Evolutionary conservation across 2,329 filamentous ascomycete genomes (phyloP), one percentile per base, ranked within the genome.

Genomic region (Fusarium sublunatum): DNA sequence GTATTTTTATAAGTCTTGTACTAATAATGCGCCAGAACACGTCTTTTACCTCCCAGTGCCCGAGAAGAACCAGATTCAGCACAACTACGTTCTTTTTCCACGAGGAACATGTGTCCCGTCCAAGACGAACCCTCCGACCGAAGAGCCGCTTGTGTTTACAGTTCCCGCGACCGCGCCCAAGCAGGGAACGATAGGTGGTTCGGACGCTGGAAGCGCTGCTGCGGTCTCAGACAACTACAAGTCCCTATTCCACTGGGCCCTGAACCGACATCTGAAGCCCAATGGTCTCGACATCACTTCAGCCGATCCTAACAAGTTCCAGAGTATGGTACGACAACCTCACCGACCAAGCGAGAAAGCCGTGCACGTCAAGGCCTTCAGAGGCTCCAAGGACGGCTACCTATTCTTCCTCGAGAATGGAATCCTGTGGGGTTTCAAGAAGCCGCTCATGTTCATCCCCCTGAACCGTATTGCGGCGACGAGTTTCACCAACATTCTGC

Each of bases 371-470:
- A 86, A 84, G 67, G 88, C 83, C 2, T 89, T 89, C 74, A 80
- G 88, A 40, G 88, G 88, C 19, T 87, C 83, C 55, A 91, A 90
- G 72, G 88, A 91, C 57, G 88, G 88, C 0, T 89, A 83, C 64
- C 77, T 90, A 1, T 90, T 89, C 70, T 89, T 90, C 70, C 76
- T 91, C 13, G 82, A 86, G 29, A 86, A 81, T 25, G 88, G 88
- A 12, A 89, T 91, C 50, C 72, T 91, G 7, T 91, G 87, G 86
- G 87, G 82, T 1, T 91, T 88, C 78, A 90, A 89, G 75, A 91
- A 90, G 74, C 88, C 88, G 1, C 73, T 90, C 3, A 75, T 88
- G 22, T 90, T 89, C 66, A 78, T 90, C 6, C 86, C 87, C 5
- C 80, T 89, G 15, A 82, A 84, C 48, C 80, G 83, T 11, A 86